These are phyloP conservation scores for Mrakia gelida DNA, from an alignment of 768 basidiomycete species.

Conservation along the genomic window DNA sequence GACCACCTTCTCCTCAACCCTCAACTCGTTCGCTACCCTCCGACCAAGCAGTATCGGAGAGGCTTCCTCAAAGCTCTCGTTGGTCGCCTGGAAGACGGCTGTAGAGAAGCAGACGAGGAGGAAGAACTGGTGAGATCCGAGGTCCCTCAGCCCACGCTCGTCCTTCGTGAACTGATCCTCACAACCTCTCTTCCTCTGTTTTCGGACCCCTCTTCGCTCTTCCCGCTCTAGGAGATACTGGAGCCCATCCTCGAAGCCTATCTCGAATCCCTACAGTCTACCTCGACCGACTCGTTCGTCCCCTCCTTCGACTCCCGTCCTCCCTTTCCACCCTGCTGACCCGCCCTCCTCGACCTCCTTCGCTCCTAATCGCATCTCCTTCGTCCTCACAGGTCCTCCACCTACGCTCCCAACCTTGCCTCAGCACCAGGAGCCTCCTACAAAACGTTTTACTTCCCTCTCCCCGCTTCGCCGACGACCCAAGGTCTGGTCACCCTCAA, in stretches of 20 bases:
- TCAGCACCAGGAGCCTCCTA: slow-evolving; percentile 20
- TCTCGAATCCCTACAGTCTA: slow-evolving; percentile 3
- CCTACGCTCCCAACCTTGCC: neutral
- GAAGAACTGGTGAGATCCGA: slow-evolving; percentile 22
- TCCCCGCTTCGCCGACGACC: neutral
- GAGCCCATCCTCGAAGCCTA: slow-evolving; percentile 26
- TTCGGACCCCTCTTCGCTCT: too few species aligned
- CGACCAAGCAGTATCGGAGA: slow-evolving; percentile 6
- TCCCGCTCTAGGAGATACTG: slow-evolving; percentile 13
- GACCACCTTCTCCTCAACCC: slow-evolving; percentile 7
- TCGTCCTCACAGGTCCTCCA: neutral
- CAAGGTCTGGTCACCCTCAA: slow-evolving; percentile 15
- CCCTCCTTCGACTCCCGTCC: neutral
- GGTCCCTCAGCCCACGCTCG: neutral
- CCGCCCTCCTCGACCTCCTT: neutral
- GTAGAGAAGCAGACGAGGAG: neutral
- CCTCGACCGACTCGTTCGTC: neutral
- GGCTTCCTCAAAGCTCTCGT: slow-evolving; percentile 24
- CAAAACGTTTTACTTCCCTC: slow-evolving; percentile 33
- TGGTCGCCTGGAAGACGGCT: slow-evolving; percentile 13
- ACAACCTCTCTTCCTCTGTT: too few species aligned
- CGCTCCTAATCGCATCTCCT: neutral
- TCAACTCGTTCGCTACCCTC: slow-evolving; percentile 6
- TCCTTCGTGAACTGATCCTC: neutral
- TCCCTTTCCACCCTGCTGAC: neutral